Evolutionary conservation across 805 yeast genomes (phyloP).

Genomic region (Candida michaelii): DNA sequence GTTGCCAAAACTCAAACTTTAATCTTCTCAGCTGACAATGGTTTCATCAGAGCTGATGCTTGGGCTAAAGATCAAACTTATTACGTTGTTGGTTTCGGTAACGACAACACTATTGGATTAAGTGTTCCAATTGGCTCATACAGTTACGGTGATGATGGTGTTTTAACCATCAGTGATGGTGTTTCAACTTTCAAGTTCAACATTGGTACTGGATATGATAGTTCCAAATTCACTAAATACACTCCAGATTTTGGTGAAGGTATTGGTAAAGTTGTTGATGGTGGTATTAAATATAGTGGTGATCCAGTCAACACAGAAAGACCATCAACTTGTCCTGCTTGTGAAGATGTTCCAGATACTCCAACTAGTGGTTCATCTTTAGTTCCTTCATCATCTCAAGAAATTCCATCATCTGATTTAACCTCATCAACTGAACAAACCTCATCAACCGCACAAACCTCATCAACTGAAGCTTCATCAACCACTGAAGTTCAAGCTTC

Average conservation of each 20-base stretch:
- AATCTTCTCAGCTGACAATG: constrained; percentile 16
- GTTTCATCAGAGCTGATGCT: constrained; percentile 18
- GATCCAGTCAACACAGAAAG: constrained; percentile 20
- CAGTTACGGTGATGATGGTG: constrained; percentile 14
- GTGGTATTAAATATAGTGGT: constrained; percentile 19
- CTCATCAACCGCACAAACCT: background rate
- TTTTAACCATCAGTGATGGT: constrained; percentile 14
- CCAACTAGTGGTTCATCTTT: constrained; percentile 16
- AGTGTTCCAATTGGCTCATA: constrained; percentile 16
- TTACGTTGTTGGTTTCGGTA: constrained; percentile 28
- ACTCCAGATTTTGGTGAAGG: constrained; percentile 20
- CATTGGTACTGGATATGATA: constrained; percentile 26
- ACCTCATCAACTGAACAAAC: background rate
- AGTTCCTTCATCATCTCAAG: constrained; percentile 7
- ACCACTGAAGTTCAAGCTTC: background rate
- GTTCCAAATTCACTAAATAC: constrained; percentile 12
- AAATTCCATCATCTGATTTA: background rate
- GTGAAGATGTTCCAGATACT: constrained; percentile 17
- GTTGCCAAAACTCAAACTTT: constrained; percentile 18
- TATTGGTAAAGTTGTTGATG: constrained; percentile 20
- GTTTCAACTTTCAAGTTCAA: constrained; percentile 16
- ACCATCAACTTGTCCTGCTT: constrained; percentile 22
- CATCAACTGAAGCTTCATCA: constrained; percentile 4
- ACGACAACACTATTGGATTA: constrained; percentile 27
- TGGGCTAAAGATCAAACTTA: constrained; percentile 19